Percentiles rank a stretch among this genome's conserved stretches.
Evolutionary conservation across 208 protist species (phyloP).

Genomic region (Trypanosoma melophagium): DNA sequence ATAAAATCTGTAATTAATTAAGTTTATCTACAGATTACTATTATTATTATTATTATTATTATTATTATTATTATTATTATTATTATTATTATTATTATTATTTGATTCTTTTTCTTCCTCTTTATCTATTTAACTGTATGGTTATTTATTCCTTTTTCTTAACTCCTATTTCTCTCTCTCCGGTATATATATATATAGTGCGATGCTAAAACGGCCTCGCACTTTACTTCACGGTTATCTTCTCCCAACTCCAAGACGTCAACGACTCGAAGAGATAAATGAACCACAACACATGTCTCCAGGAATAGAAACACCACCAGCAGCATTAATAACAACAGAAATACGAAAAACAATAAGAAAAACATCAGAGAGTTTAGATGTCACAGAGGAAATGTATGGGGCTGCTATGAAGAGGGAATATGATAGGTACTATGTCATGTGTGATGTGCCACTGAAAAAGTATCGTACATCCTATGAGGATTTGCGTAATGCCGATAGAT

Average conservation of each 20-base stretch:
- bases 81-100: background rate
- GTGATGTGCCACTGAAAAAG: too few species aligned
- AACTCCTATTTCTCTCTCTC: too few species aligned
- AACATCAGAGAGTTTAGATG: background rate
- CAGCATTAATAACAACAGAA: background rate
- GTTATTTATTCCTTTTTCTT: background rate
- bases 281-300: background rate
- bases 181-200: too few species aligned
- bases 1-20: background rate
- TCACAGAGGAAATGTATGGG: too few species aligned
- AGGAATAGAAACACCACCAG: background rate
- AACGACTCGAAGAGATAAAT: background rate
- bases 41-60: slow-evolving; percentile 13
- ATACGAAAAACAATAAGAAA: background rate
- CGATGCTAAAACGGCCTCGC: slow-evolving; percentile 19
- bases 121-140: background rate
- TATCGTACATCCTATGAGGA: too few species aligned
- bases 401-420: too few species aligned
- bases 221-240: slow-evolving; percentile 29
- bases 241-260: slow-evolving; percentile 1
- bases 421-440: too few species aligned
- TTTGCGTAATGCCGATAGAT: too few species aligned
- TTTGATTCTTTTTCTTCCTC: background rate
- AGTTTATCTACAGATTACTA: background rate
- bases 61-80: slow-evolving; percentile 8